These are phyloP conservation scores for Gardenia jasminoides DNA, from an alignment of 257 asterid species.

Conservation along the genomic window DNA sequence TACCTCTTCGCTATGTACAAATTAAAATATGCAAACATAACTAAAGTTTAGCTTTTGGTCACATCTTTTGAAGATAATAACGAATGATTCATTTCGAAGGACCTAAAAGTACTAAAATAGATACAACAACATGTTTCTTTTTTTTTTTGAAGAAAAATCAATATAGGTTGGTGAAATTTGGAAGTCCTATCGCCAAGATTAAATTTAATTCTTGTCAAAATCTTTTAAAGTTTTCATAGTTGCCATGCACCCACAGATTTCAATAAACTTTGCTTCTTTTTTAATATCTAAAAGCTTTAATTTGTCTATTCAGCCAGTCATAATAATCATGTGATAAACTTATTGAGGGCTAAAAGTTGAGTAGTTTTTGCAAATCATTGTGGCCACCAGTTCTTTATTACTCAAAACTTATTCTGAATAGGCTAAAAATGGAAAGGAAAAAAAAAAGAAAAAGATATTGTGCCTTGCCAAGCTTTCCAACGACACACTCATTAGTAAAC, in stretches of 20 bases:
- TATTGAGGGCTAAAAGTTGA: neutral
- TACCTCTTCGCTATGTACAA: neutral
- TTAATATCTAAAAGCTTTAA: neutral
- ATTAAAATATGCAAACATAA: neutral
- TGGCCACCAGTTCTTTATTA: neutral
- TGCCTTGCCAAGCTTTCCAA: neutral
- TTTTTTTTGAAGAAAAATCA: neutral
- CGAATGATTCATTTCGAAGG: neutral
- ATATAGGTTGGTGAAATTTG: neutral
- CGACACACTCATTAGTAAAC: neutral
- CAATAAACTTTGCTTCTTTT: neutral
- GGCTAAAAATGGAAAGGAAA: too few species aligned
- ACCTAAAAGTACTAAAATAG: neutral
- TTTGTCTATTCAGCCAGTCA: neutral
- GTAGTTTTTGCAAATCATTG: neutral
- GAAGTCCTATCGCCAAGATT: neutral
- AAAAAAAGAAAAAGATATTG: too few species aligned
- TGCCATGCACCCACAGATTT: neutral
- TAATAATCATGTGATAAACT: neutral
- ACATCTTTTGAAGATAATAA: neutral
- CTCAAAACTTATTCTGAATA: neutral
- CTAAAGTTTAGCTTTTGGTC: neutral
- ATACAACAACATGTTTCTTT: neutral
- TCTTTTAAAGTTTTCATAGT: neutral
- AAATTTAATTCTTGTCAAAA: neutral